Evolutionary conservation across 139 green algal species (phyloP).

Genomic region (Desmodesmus armatus): DNA sequence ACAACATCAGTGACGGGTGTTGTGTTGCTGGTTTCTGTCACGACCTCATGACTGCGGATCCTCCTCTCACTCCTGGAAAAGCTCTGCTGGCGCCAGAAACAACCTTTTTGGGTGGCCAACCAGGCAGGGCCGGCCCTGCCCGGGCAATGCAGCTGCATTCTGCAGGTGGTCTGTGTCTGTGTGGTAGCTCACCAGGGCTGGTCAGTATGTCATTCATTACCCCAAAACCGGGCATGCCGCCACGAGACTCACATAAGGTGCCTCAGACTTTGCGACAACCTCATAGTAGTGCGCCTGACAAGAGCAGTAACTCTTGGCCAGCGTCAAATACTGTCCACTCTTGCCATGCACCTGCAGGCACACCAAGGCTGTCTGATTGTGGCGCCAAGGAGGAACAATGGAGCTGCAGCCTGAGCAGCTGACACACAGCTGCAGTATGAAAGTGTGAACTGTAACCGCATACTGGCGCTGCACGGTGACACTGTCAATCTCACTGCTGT

Average conservation of each 20-base stretch:
- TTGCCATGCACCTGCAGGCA: slow-evolving; percentile 66
- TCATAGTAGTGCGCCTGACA: slow-evolving; percentile 89
- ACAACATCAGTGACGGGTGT: not conserved
- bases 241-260: slow-evolving; percentile 54
- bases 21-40: not conserved
- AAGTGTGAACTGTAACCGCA: not conserved
- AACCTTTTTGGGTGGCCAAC: not conserved
- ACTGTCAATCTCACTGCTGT: not conserved
- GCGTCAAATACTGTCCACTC: slow-evolving; percentile 70
- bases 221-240: not conserved
- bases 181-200: not conserved
- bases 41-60: no score
- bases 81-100: not conserved
- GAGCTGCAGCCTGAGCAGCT: not conserved
- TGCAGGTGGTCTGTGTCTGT: not conserved
- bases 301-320: slow-evolving; percentile 84
- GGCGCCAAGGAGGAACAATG: not conserved
- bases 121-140: not conserved
- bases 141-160: not conserved
- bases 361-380: not conserved
- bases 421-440: not conserved
- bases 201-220: not conserved
- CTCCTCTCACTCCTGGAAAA: not conserved
- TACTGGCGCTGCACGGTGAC: not conserved
- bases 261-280: slow-evolving; percentile 73